Percentiles rank a stretch among this genome's conserved stretches.
phyloP scores from a whole-genome alignment of 805 yeast genomes.

The Starmerella powellii region DNA sequence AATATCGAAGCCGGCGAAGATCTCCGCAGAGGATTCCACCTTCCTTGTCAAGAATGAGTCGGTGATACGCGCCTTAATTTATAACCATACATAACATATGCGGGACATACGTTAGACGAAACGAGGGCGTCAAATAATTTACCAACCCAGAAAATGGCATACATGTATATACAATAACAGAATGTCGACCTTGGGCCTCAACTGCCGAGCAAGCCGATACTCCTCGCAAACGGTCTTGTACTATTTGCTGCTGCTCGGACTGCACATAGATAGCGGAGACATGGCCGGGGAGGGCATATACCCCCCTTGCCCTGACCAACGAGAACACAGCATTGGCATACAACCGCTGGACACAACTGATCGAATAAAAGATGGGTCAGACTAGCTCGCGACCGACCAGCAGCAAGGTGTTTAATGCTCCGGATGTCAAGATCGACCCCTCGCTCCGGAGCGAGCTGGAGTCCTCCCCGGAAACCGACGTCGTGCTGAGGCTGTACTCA shows the following conservation, averaged over 20 bases:
- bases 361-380: conserved; percentile 23
- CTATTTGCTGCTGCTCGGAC: too few species aligned
- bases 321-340: conserved; percentile 1
- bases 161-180: too few species aligned
- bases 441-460: conserved; percentile 27
- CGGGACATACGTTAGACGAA: too few species aligned
- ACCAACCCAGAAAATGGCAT: too few species aligned
- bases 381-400: conserved; percentile 20
- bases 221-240: too few species aligned
- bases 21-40: neutral
- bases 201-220: too few species aligned
- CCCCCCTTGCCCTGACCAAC: neutral
- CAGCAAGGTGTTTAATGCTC: conserved; percentile 26
- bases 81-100: too few species aligned
- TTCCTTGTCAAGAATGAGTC: neutral
- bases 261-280: too few species aligned
- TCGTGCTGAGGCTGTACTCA: conserved; percentile 28
- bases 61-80: too few species aligned
- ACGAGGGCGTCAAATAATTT: too few species aligned
- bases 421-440: conserved; percentile 27
- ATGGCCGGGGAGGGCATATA: too few species aligned
- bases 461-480: conserved; percentile 29
- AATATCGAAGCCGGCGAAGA: neutral
- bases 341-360: neutral
- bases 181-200: too few species aligned